phyloP scores from a whole-genome alignment of 176 grass and related monocot species.

The Ensete ventricosum region DNA sequence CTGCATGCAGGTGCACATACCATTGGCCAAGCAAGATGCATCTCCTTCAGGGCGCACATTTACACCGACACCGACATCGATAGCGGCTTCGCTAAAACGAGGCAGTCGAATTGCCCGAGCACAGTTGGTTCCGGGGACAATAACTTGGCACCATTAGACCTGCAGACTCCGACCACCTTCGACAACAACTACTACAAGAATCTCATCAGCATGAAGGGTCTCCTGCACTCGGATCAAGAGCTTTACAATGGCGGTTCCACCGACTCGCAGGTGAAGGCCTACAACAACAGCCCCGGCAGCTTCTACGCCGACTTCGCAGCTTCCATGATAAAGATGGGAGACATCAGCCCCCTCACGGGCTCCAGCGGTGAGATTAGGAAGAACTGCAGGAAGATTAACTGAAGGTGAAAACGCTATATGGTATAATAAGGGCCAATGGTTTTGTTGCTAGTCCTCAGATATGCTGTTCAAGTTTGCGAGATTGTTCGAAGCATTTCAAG shows the following conservation, averaged over 20 bases:
- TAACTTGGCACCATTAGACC: neutral
- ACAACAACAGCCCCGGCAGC: neutral
- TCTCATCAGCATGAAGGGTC: neutral
- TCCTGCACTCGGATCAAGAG: slow-evolving; percentile 10
- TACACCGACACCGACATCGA: slow-evolving; percentile 8
- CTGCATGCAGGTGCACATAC: slow-evolving; percentile 3
- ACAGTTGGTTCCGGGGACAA: neutral
- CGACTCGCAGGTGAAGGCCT: neutral
- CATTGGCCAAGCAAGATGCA: slow-evolving; percentile 12
- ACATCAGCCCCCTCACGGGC: slow-evolving; percentile 12
- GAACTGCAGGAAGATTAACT: slow-evolving; percentile 12
- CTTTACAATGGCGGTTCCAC: slow-evolving; percentile 10
- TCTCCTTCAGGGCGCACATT: slow-evolving; percentile 1
- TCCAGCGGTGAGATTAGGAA: slow-evolving; percentile 6
- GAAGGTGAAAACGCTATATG: neutral
- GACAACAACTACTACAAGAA: slow-evolving; percentile 12
- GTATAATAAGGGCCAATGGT: neutral
- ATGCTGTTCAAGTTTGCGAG: neutral
- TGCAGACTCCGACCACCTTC: slow-evolving; percentile 8
- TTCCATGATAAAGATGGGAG: slow-evolving; percentile 14
- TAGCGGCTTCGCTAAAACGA: neutral
- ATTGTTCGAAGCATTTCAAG: too few species aligned
- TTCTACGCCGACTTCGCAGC: slow-evolving; percentile 9
- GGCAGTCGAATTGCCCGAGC: slow-evolving; percentile 8
- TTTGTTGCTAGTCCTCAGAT: neutral